These are phyloP conservation scores for Purshia tridentata DNA, from an alignment of 306 rosid species.

Conservation along the genomic window DNA sequence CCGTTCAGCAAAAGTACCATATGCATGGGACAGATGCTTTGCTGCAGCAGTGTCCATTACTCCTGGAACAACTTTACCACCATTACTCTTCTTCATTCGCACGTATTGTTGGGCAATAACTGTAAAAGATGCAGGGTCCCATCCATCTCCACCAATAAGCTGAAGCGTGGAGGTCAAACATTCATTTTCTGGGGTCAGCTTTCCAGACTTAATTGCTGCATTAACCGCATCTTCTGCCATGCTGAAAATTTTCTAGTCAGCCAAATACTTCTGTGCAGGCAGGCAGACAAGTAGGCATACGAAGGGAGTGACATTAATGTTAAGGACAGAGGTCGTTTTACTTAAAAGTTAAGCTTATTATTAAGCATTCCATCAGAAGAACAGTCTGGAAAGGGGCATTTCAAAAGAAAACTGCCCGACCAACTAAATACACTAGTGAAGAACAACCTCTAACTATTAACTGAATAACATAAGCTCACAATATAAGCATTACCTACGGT, in stretches of 20 bases:
- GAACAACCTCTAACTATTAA: slow-evolving; percentile 27
- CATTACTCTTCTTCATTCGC: slow-evolving; percentile 76
- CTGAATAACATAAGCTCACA: slow-evolving; percentile 24
- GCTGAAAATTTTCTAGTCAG: slow-evolving; percentile 58
- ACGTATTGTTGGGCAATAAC: slow-evolving; percentile 84
- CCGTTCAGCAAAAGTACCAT: slow-evolving; percentile 80
- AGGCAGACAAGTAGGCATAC: background rate
- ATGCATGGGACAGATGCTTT: slow-evolving; percentile 86
- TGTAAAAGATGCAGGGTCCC: slow-evolving; percentile 91
- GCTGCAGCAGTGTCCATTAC: slow-evolving; percentile 86
- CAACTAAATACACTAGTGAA: background rate
- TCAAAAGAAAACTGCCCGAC: background rate
- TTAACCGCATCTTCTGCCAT: slow-evolving; percentile 99
- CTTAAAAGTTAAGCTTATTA: background rate
- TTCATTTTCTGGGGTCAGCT: slow-evolving; percentile 60
- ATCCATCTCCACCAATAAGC: slow-evolving; percentile 87
- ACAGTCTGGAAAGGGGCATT: background rate
- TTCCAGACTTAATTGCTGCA: slow-evolving; percentile 90
- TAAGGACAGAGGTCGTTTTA: background rate
- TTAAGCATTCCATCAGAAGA: background rate
- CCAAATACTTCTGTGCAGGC: slow-evolving; percentile 21
- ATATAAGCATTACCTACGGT: slow-evolving; percentile 69
- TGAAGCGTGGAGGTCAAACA: slow-evolving; percentile 63
- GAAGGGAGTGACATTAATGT: background rate
- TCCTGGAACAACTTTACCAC: slow-evolving; percentile 88